phyloP scores from a whole-genome alignment of 192 early-diverging fungal species.

The Umbelopsis sp. region DNA sequence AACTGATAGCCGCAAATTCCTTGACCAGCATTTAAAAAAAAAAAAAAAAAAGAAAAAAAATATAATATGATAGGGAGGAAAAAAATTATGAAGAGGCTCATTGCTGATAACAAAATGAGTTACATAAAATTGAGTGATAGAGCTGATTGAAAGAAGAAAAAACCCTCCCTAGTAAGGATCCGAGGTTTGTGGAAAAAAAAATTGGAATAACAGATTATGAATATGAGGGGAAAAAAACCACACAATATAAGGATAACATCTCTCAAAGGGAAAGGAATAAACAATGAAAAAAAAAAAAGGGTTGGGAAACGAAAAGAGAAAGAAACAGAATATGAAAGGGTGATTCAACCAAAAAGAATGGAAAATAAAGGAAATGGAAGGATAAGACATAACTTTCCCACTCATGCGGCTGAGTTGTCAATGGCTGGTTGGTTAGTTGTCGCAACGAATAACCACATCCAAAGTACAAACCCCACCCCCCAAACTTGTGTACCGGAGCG shows the following conservation, averaged over 20 bases:
- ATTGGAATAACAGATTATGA: neutral
- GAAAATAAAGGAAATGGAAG: neutral
- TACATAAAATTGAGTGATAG: slow-evolving; percentile 1
- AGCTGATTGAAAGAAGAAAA: neutral
- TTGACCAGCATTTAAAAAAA: neutral
- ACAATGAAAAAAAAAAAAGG: neutral
- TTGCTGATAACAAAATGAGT: slow-evolving; percentile 8
- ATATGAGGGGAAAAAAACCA: neutral
- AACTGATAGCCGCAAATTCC: slow-evolving; percentile 8
- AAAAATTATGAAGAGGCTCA: slow-evolving; percentile 4
- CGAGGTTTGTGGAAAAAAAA: neutral
- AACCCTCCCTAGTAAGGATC: neutral
- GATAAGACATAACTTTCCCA: slow-evolving; percentile 17
- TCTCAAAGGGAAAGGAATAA: neutral
- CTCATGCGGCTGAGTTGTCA: neutral
- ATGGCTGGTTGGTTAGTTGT: no score
- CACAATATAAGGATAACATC: slow-evolving; percentile 9
- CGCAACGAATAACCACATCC: no score
- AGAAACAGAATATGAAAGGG: neutral
- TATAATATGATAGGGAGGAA: neutral
- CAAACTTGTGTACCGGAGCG: no score
- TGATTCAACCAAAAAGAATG: neutral
- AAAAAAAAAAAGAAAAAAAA: slow-evolving; percentile 16
- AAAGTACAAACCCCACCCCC: no score
- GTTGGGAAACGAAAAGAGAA: neutral